phyloP scores from a whole-genome alignment of 352 stramenopile genomes.

The Phytophthora ramorum region DNA sequence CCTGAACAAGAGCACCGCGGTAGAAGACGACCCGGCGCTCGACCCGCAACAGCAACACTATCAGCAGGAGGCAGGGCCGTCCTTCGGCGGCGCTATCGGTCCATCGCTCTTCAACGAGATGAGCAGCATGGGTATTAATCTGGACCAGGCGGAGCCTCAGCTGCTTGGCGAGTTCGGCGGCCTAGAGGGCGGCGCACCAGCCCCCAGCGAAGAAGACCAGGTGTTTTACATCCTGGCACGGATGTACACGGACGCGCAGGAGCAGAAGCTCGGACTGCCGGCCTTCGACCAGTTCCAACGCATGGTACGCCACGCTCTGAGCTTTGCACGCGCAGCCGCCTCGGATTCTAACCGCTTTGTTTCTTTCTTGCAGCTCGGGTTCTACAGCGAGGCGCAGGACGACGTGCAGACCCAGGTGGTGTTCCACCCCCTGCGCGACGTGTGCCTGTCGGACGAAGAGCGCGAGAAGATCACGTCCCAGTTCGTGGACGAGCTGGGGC shows the following conservation, averaged over 20 bases:
- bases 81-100: slow-evolving; percentile 43
- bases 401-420: slow-evolving; percentile 80
- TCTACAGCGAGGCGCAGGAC: slow-evolving; percentile 80
- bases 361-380: slow-evolving; percentile 59
- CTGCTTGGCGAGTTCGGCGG: slow-evolving; percentile 53
- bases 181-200: slow-evolving; percentile 23
- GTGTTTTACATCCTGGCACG: slow-evolving; percentile 85
- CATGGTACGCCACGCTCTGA: slow-evolving; percentile 59
- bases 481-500: slow-evolving; percentile 66
- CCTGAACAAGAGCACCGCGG: slow-evolving; percentile 39
- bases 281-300: slow-evolving; percentile 86
- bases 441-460: slow-evolving; percentile 67
- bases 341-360: slow-evolving; percentile 15
- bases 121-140: slow-evolving; percentile 78
- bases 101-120: slow-evolving; percentile 74
- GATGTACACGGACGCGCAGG: slow-evolving; percentile 76
- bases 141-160: slow-evolving; percentile 49
- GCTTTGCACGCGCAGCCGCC: not conserved
- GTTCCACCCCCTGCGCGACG: slow-evolving; percentile 71
- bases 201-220: slow-evolving; percentile 62
- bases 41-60: slow-evolving; percentile 32
- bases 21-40: slow-evolving; percentile 44
- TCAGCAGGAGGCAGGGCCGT: slow-evolving; percentile 22
- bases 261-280: slow-evolving; percentile 79
- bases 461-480: slow-evolving; percentile 69